phyloP scores from a whole-genome alignment of 257 asterid species.

The Nicotiana sylvestris region DNA sequence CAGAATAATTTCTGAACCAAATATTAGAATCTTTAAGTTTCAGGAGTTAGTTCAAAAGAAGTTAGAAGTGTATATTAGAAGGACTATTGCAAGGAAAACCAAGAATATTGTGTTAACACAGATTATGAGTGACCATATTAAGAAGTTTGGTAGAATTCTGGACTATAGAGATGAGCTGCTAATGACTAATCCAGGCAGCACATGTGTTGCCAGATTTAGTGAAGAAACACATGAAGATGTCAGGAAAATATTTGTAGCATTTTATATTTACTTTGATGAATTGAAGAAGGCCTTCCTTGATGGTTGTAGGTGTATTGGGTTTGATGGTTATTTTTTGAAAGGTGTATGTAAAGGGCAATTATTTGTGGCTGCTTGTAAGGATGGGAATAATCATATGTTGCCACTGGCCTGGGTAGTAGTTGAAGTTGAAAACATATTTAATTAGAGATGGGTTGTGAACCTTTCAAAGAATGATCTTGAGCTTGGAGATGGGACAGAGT shows the following conservation, averaged over 20 bases:
- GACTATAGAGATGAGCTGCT: neutral
- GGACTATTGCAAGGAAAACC: neutral
- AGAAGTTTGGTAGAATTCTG: neutral
- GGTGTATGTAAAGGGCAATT: neutral
- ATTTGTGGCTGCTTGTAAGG: neutral
- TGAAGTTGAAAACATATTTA: neutral
- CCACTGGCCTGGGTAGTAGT: neutral
- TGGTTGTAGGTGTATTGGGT: neutral
- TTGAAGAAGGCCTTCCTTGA: neutral
- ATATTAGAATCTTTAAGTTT: neutral
- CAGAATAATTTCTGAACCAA: neutral
- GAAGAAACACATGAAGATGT: neutral
- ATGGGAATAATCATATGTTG: neutral
- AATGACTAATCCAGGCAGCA: neutral
- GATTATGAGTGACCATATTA: neutral
- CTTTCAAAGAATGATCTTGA: neutral
- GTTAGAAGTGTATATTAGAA: neutral
- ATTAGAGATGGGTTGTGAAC: neutral
- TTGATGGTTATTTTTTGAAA: neutral
- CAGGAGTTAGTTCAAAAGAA: neutral
- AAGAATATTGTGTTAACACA: neutral
- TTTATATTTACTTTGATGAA: too few relatives aligned
- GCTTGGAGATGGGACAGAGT: neutral
- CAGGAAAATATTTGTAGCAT: neutral
- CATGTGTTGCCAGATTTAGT: neutral